These are phyloP conservation scores for Erigeron canadensis DNA, from an alignment of 129 eudicot species.

Conservation along the genomic window DNA sequence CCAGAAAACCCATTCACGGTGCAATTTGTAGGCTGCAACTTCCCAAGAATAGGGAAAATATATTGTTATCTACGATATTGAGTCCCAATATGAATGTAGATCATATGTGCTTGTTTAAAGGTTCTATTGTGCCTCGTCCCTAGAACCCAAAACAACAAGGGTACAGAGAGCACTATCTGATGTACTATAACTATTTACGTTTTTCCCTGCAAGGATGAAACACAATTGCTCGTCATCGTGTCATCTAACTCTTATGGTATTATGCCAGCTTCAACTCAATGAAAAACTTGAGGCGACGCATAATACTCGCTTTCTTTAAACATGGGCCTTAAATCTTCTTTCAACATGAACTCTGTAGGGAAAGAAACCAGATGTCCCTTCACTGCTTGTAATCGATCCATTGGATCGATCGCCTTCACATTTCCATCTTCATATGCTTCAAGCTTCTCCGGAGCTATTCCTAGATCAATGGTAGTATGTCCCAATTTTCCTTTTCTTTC, in stretches of 20 bases:
- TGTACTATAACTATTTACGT: conserved; percentile 17
- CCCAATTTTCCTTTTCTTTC: conserved; percentile 78
- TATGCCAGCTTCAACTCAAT: conserved; percentile 28
- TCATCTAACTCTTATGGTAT: not conserved
- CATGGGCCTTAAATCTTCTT: conserved; percentile 92
- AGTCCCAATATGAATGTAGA: conserved; percentile 14
- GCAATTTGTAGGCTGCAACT: not conserved
- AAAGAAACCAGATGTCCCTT: conserved; percentile 96
- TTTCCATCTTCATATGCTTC: conserved; percentile 79
- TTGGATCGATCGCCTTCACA: conserved; percentile 64
- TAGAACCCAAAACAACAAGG: conserved; percentile 23
- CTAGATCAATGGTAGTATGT: conserved; percentile 84
- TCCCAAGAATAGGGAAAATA: not conserved
- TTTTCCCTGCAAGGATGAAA: conserved; percentile 6
- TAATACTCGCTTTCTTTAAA: conserved; percentile 97
- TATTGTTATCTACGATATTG: not conserved
- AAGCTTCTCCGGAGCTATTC: conserved; percentile 69
- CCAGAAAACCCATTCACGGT: not conserved
- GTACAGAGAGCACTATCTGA: conserved; percentile 19
- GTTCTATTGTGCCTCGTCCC: conserved; percentile 21
- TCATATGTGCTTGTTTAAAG: not conserved
- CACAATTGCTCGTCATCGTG: conserved; percentile 10
- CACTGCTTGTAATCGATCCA: conserved; percentile 74
- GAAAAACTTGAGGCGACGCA: conserved; percentile 98
- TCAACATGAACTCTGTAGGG: conserved; percentile 87